These are phyloP conservation scores for sunflower (Helianthus annuus) DNA, from an alignment of 129 eudicot species.

Conservation along the genomic window DNA sequence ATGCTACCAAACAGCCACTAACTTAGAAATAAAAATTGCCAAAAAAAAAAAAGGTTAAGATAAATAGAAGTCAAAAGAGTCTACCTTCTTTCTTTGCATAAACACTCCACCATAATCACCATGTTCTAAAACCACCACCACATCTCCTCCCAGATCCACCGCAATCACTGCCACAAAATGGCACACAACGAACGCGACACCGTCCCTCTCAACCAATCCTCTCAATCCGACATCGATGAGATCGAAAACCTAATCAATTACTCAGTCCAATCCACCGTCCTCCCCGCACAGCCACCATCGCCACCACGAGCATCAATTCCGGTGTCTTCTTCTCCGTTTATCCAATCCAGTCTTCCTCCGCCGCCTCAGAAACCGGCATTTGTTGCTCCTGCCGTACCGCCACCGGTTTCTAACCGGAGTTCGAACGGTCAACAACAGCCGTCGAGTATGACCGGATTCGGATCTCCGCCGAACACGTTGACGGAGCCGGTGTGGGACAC, in stretches of 20 bases:
- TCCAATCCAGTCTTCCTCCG: constrained; percentile 60
- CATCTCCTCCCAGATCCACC: constrained; percentile 23
- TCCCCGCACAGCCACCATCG: constrained; percentile 74
- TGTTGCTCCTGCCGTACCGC: constrained; percentile 42
- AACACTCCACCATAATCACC: constrained; percentile 12
- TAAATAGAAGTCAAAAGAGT: not conserved
- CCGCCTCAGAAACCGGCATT: constrained; percentile 31
- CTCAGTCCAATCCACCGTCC: constrained; percentile 57
- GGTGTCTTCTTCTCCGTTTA: constrained; percentile 63
- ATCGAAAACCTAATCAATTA: constrained; percentile 77
- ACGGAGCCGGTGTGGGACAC: constrained; percentile 99
- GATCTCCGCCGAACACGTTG: constrained; percentile 77
- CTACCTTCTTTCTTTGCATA: constrained; percentile 22
- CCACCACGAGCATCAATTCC: constrained; percentile 82
- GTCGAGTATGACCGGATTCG: constrained; percentile 48
- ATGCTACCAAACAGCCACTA: too few species aligned
- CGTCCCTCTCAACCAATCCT: constrained; percentile 69
- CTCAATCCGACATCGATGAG: constrained; percentile 98
- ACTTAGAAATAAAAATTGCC: too few species aligned
- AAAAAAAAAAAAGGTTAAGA: not conserved
- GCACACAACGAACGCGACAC: constrained; percentile 64
- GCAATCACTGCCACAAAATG: constrained; percentile 35
- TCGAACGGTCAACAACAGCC: constrained; percentile 26
- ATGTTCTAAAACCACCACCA: constrained; percentile 17
- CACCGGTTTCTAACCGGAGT: constrained; percentile 17